phyloP scores from a whole-genome alignment of 2,329 filamentous ascomycete species.

The Fusarium fujikuroi region DNA sequence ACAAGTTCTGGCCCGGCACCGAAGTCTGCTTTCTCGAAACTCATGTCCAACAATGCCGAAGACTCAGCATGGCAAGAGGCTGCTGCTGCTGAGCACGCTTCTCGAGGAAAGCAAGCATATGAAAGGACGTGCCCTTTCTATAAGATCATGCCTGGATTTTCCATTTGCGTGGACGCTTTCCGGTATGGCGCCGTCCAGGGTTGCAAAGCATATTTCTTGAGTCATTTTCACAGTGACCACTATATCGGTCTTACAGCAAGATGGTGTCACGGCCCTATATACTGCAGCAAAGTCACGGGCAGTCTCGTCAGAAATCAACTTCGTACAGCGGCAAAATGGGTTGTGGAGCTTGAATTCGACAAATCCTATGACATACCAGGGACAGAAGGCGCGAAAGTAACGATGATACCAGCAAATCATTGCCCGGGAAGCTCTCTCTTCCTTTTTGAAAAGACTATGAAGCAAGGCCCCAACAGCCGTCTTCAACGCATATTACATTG shows the following conservation, averaged over 20 bases:
- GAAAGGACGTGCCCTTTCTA: conserved; percentile 96
- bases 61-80: conserved; percentile 90
- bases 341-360: conserved; percentile 88
- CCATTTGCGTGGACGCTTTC: conserved; percentile 95
- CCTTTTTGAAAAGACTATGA: conserved; percentile 83
- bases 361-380: conserved; percentile 79
- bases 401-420: conserved; percentile 96
- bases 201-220: conserved; percentile 94
- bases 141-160: conserved; percentile 94
- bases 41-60: conserved; percentile 94
- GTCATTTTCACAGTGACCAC: conserved; percentile 98
- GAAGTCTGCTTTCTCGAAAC: conserved; percentile 83
- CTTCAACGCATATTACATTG: conserved; percentile 90
- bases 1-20: conserved; percentile 53
- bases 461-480: conserved; percentile 67
- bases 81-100: conserved; percentile 79
- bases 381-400: conserved; percentile 85
- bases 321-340: conserved; percentile 84
- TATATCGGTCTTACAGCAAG: conserved; percentile 89
- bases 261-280: conserved; percentile 95
- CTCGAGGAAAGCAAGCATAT: conserved; percentile 86
- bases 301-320: conserved; percentile 90
- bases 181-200: conserved; percentile 93
- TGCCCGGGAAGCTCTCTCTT: conserved; percentile 96
- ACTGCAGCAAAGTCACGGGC: conserved; percentile 91